Conservation (phyloP, 108 stramenopile genomes). For the Stephanodiscus minutulus region DNA sequence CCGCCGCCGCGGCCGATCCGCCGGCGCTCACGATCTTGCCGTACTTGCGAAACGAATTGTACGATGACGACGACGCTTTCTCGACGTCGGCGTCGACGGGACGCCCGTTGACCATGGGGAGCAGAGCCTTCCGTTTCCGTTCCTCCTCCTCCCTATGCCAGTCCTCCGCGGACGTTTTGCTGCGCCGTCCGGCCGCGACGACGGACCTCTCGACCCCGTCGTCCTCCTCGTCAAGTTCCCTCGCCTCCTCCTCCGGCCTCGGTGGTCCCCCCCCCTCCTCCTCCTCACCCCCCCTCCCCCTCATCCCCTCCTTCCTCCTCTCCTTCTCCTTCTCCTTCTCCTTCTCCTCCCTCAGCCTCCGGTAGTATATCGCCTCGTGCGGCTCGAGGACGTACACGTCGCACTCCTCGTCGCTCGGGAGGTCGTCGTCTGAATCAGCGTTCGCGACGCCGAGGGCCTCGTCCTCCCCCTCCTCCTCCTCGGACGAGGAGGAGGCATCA, state of each 20-base stretch:
- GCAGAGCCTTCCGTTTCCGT: constrained; percentile 37
- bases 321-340: constrained; percentile 9
- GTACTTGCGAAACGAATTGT: constrained; percentile 83
- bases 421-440: constrained; percentile 41
- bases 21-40: constrained; percentile 31
- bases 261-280: constrained; percentile 1
- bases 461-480: constrained; percentile 24
- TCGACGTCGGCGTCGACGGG: constrained; percentile 21
- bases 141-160: constrained; percentile 48
- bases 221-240: constrained; percentile 60
- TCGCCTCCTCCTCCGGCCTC: constrained; percentile 18
- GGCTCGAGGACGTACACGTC: constrained; percentile 68
- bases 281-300: constrained; percentile 9
- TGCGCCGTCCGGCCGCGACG: neutral
- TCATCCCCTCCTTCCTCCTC: no score
- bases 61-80: no score
- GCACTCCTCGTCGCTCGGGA: constrained; percentile 67
- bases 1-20: constrained; percentile 47
- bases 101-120: constrained; percentile 51
- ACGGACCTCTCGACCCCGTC: constrained; percentile 6
- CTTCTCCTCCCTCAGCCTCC: constrained; percentile 28
- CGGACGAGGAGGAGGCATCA: constrained; percentile 1
- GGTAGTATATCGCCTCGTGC: constrained; percentile 55
- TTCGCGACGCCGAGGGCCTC: constrained; percentile 38
- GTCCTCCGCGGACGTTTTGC: neutral